A percentile compares a stretch with the other conserved stretches of the same genome.
Conservation (phyloP, 192 early-diverging fungal species). For the Lunasporangiospora selenospora region DNA sequence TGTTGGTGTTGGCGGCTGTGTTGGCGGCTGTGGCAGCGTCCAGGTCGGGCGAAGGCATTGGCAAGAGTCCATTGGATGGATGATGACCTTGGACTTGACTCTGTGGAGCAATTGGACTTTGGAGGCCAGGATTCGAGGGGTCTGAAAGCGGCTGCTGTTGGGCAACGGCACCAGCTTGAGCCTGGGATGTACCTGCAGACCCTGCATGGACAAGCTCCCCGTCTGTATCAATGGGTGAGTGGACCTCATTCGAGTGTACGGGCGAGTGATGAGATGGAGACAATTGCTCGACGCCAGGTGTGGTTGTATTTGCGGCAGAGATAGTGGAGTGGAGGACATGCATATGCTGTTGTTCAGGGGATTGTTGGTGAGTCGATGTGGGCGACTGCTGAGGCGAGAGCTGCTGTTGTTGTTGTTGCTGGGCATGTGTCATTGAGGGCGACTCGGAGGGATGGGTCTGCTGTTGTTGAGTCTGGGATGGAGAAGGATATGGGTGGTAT, state of each 20-base stretch:
- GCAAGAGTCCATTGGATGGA: conserved; percentile 19
- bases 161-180: no score
- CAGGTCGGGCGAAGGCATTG: conserved; percentile 42
- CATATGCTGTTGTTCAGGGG: conserved; percentile 29
- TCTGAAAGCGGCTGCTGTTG: conserved; percentile 8
- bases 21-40: conserved; percentile 42
- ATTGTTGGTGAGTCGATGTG: conserved; percentile 26
- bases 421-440: no score
- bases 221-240: conserved; percentile 37
- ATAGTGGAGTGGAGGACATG: conserved; percentile 20
- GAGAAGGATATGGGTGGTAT: conserved; percentile 44
- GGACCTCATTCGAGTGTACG: conserved; percentile 27
- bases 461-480: conserved; percentile 40
- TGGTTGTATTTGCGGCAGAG: conserved; percentile 10
- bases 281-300: no score
- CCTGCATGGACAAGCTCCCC: conserved; percentile 15
- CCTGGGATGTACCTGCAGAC: background rate
- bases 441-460: no score
- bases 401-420: conserved; percentile 39
- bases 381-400: conserved; percentile 24
- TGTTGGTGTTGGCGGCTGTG: conserved; percentile 35
- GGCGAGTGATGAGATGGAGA: conserved; percentile 14
- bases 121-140: no score
- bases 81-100: conserved; percentile 16
- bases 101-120: conserved; percentile 5